Evolutionary conservation across 2,329 filamentous ascomycete genomes (phyloP).

Genomic region (Stylonectria norvegica): DNA sequence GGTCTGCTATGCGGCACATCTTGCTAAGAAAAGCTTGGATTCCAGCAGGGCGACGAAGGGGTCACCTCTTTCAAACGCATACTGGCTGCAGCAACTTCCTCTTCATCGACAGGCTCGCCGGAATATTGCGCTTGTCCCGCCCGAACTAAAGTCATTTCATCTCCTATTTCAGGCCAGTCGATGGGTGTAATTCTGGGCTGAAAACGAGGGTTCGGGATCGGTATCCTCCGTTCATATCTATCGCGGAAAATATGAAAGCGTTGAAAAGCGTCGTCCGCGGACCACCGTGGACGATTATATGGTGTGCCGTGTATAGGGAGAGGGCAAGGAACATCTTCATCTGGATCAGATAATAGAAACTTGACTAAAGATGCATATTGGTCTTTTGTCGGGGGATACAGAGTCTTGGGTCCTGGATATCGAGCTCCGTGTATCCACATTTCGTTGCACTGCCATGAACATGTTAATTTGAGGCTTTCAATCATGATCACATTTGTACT

Average conservation of each 20-base stretch:
- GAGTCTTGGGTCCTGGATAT: background rate
- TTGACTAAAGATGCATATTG: background rate
- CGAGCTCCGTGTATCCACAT: conserved; percentile 2
- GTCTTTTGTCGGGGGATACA: conserved; percentile 1
- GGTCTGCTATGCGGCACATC: no score
- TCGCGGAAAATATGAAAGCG: conserved; percentile 59
- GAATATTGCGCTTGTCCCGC: background rate
- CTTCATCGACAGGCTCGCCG: conserved; percentile 2
- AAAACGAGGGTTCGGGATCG: conserved; percentile 54
- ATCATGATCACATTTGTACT: background rate
- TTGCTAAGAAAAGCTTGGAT: no score
- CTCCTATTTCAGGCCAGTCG: conserved; percentile 48
- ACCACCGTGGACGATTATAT: conserved; percentile 1
- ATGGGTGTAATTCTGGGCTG: conserved; percentile 4
- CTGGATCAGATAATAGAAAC: background rate
- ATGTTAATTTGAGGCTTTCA: background rate
- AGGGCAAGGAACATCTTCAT: background rate
- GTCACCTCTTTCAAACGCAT: background rate
- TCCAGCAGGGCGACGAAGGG: conserved; percentile 2
- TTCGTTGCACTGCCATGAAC: background rate
- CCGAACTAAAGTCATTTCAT: conserved; percentile 49
- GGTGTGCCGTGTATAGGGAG: conserved; percentile 2
- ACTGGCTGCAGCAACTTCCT: conserved; percentile 1
- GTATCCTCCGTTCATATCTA: conserved; percentile 63
- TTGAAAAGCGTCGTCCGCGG: background rate